phyloP scores from a whole-genome alignment of 2,329 filamentous ascomycete genomes.

The Massarina eburnea region DNA sequence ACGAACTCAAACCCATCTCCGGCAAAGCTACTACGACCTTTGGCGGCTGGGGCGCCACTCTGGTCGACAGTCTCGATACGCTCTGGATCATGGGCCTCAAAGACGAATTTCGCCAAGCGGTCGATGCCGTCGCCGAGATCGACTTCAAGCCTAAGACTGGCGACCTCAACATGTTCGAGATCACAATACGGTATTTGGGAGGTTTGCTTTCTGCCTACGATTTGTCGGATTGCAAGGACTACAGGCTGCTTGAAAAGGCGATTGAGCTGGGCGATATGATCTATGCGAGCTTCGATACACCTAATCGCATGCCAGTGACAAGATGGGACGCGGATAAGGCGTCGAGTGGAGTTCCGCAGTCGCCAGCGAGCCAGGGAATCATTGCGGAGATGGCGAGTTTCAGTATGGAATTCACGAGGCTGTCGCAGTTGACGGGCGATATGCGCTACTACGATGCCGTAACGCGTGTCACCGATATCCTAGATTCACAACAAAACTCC shows the following conservation, averaged over 20 bases:
- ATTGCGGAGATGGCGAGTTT: slow-evolving; percentile 48
- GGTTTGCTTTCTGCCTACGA: slow-evolving; percentile 68
- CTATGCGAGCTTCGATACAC: slow-evolving; percentile 66
- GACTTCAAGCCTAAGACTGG: slow-evolving; percentile 54
- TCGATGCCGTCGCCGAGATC: slow-evolving; percentile 57
- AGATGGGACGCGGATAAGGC: slow-evolving; percentile 21
- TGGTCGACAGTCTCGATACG: slow-evolving; percentile 72
- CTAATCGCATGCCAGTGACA: slow-evolving; percentile 62
- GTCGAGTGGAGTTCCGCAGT: slow-evolving; percentile 30
- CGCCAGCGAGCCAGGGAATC: slow-evolving; percentile 37
- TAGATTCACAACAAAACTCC: slow-evolving; percentile 42
- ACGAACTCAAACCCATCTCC: slow-evolving; percentile 75
- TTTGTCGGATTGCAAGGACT: slow-evolving; percentile 55
- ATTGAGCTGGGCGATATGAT: slow-evolving; percentile 63
- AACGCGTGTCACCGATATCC: slow-evolving; percentile 40
- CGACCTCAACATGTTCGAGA: slow-evolving; percentile 67
- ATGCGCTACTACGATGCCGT: slow-evolving; percentile 48
- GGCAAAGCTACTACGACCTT: slow-evolving; percentile 73
- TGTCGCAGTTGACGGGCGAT: slow-evolving; percentile 48
- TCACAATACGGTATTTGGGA: slow-evolving; percentile 69
- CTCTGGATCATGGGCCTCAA: slow-evolving; percentile 69
- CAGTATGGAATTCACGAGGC: slow-evolving; percentile 47
- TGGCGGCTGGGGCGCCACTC: slow-evolving; percentile 83
- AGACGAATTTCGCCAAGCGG: slow-evolving; percentile 64
- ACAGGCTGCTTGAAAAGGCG: slow-evolving; percentile 59